phyloP scores from a whole-genome alignment of 768 basidiomycete species.

The Lactifluus piperatus region DNA sequence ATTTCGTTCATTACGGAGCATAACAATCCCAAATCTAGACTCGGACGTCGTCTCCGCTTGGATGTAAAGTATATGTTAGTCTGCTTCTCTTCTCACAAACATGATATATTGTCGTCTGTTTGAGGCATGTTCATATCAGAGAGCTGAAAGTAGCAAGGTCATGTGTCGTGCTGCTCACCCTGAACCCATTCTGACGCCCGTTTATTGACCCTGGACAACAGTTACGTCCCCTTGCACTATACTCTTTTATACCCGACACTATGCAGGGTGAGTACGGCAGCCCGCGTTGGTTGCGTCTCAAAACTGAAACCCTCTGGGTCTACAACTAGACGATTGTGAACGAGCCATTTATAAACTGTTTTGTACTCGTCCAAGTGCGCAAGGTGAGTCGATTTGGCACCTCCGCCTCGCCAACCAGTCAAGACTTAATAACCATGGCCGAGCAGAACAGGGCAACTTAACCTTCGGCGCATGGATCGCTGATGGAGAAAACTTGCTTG shows the following conservation, averaged over 20 bases:
- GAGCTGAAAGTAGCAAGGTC: too few species aligned
- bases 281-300: neutral
- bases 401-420: neutral
- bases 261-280: neutral
- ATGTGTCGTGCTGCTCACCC: neutral
- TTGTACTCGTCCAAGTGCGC: neutral
- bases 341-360: neutral
- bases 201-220: too few species aligned
- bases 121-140: too few species aligned
- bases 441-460: neutral
- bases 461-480: too few species aligned
- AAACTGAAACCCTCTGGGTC: neutral
- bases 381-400: neutral
- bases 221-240: too few species aligned
- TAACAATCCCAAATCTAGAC: too few species aligned
- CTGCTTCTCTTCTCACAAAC: too few species aligned
- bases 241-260: too few species aligned
- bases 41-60: too few species aligned
- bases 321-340: neutral
- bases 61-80: too few species aligned
- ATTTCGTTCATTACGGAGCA: conserved; percentile 10
- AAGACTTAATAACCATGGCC: neutral
- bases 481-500: neutral
- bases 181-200: neutral
- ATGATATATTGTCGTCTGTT: too few species aligned